Base-by-base conservation (phyloP, 768 basidiomycete genomes). In the Astraeus odoratus region DNA sequence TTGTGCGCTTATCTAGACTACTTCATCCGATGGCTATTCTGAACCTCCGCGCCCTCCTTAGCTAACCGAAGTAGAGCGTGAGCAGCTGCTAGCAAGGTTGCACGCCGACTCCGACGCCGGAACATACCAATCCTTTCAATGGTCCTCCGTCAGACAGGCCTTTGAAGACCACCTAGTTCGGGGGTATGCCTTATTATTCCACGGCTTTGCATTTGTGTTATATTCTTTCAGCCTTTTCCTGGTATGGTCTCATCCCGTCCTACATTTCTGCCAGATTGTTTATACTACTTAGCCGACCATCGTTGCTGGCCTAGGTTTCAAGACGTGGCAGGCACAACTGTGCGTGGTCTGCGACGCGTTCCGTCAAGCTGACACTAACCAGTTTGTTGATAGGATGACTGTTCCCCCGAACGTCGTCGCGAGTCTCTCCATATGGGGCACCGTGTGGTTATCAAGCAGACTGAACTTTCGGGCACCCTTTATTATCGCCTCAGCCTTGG, bases 241-340 rank as follows among this genome's bases (percentile, higher is more conserved):
- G 80, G 71, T 76, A 51, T 35, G 27, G 8, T n/a, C 20, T 13
- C 26, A 36, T 15, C 25, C 33, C 15, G 8, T 12, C 20, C 34
- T 30, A 18, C 49, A 26, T 22, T 38, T n/a, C 27, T 12, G 4
- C 23, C 16, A 19, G 24, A 27, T 20, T 24, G 30, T 49, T 51
- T 2, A 45, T 29, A 15, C 6, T 19, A 22, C 10, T n/a, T 48
- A 78, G 74, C 80, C 80, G 3, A 77, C 78, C 1, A 80, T 82
- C 48, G 78, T 82, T 45, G 68, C 74, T 4, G 67, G 63, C 2
- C 68, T 82, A 4, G 80, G 81, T 19, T 81, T 74, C 51, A 55
- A 71, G 42, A 74, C 70, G 30, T 80, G 80, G 80, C 67, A 80
- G 57, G 78, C 77, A 20, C 77, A 81, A 55, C 49, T 81, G 77